These are phyloP conservation scores for Pestalotiopsis sp. DNA, from an alignment of 2,329 filamentous ascomycete species.

Conservation along the genomic window DNA sequence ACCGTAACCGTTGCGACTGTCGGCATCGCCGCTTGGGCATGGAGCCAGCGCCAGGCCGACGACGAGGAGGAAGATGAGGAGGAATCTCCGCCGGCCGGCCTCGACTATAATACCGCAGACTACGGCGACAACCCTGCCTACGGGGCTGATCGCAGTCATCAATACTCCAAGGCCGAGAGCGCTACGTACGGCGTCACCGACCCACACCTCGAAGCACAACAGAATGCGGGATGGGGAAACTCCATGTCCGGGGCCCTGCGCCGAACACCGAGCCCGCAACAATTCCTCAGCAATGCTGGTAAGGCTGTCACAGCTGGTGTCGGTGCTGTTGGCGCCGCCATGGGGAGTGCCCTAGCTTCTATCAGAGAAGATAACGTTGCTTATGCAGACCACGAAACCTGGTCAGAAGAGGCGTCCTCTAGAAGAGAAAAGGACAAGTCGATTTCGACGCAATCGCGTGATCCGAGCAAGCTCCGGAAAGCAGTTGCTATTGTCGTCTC, in stretches of 20 bases:
- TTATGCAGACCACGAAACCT: slow-evolving; percentile 84
- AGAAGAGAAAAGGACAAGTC: slow-evolving; percentile 55
- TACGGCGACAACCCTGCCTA: slow-evolving; percentile 56
- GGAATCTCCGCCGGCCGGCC: slow-evolving; percentile 52
- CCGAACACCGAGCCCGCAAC: slow-evolving; percentile 83
- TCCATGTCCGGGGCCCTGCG: slow-evolving; percentile 81
- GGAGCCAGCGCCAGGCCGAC: slow-evolving; percentile 82
- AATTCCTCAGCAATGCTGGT: slow-evolving; percentile 82
- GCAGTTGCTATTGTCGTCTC: slow-evolving; percentile 89
- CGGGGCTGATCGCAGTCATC: slow-evolving; percentile 40
- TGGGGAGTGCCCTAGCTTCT: slow-evolving; percentile 80
- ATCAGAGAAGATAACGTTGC: slow-evolving; percentile 81
- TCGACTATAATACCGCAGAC: slow-evolving; percentile 52
- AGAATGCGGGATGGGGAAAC: slow-evolving; percentile 65
- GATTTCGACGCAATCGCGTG: slow-evolving; percentile 29
- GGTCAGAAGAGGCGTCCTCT: slow-evolving; percentile 86
- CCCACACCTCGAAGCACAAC: slow-evolving; percentile 36
- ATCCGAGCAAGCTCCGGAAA: slow-evolving; percentile 60
- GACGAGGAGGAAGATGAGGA: slow-evolving; percentile 71
- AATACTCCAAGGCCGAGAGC: slow-evolving; percentile 43
- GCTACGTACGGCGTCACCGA: slow-evolving; percentile 45
- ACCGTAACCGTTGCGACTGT: slow-evolving; percentile 88
- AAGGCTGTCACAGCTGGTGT: slow-evolving; percentile 81
- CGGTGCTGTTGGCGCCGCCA: slow-evolving; percentile 78
- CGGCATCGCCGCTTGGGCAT: slow-evolving; percentile 88